These are phyloP conservation scores for Arthrobotrys entomopaga DNA, from an alignment of 2,329 filamentous ascomycete genomes.

Conservation along the genomic window DNA sequence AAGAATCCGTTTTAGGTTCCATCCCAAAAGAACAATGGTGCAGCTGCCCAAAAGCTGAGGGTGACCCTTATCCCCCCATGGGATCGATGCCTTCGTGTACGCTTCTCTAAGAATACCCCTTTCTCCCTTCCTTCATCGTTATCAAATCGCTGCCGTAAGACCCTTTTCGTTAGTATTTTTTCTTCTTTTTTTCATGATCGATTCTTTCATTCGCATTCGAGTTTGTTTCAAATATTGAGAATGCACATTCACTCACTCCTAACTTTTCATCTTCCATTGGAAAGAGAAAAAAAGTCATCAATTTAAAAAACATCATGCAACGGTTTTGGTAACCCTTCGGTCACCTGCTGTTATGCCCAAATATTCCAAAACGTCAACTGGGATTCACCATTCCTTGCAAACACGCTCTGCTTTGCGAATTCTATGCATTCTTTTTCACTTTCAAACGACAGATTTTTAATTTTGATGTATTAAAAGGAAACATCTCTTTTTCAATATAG, in stretches of 20 bases:
- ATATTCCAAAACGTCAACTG: too few relatives aligned
- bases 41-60: conserved; percentile 29
- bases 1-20: conserved; percentile 15
- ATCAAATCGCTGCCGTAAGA: conserved; percentile 5
- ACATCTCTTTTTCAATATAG: conserved; percentile 13
- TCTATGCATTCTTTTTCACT: too few relatives aligned
- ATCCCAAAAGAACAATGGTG: conserved; percentile 47
- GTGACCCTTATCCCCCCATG: conserved; percentile 40
- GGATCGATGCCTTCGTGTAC: conserved; percentile 46
- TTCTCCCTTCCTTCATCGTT: neutral
- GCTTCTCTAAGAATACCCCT: conserved; percentile 29
- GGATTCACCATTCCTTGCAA: neutral
- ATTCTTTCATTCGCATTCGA: conserved; percentile 7
- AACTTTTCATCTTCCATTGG: neutral
- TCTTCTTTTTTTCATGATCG: neutral
- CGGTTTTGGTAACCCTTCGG: conserved; percentile 19
- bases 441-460: neutral
- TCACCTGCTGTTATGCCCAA: too few relatives aligned
- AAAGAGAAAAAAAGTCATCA: conserved; percentile 30
- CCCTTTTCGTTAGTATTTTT: conserved; percentile 1
- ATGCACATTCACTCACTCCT: neutral
- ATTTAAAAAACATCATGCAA: conserved; percentile 46
- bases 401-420: neutral
- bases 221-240: neutral
- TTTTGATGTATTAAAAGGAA: neutral